Conservation (phyloP, 768 basidiomycete genomes). For the Scleroderma bovista region DNA sequence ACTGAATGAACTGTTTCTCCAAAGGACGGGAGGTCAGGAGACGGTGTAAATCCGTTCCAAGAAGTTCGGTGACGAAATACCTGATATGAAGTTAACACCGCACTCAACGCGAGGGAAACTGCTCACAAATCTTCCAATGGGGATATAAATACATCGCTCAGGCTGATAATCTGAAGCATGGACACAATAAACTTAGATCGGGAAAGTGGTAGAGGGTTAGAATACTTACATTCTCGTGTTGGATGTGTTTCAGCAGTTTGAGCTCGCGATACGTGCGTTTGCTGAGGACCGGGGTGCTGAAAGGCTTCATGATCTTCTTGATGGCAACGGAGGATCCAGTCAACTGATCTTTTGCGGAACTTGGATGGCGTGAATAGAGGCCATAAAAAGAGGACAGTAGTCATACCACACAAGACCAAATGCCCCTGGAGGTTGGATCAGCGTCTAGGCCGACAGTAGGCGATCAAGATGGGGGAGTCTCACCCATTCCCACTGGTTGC, state of each 20-base stretch:
- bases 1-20: slow-evolving; percentile 99
- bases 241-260: slow-evolving; percentile 96
- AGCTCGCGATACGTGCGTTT: slow-evolving; percentile 98
- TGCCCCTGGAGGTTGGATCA: slow-evolving; percentile 51
- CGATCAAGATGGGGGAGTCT: slow-evolving; percentile 26
- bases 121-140: slow-evolving; percentile 96
- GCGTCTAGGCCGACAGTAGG: slow-evolving; percentile 13
- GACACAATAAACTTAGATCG: slow-evolving; percentile 4
- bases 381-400: slow-evolving; percentile 3
- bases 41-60: slow-evolving; percentile 97
- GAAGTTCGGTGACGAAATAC: slow-evolving; percentile 97
- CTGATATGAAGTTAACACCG: slow-evolving; percentile 35
- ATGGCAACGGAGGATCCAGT: slow-evolving; percentile 93
- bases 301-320: slow-evolving; percentile 99
- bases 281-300: slow-evolving; percentile 95
- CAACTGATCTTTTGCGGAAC: slow-evolving; percentile 93
- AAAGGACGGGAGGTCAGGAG: slow-evolving; percentile 92
- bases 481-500: slow-evolving; percentile 98
- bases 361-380: slow-evolving; percentile 23
- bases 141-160: slow-evolving; percentile 98
- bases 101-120: background rate
- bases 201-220: background rate
- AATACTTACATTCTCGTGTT: slow-evolving; percentile 87
- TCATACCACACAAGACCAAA: slow-evolving; percentile 96
- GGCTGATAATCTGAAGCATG: slow-evolving; percentile 80